phyloP scores from a whole-genome alignment of 306 rosid species.

The Sicyos baderoa region DNA sequence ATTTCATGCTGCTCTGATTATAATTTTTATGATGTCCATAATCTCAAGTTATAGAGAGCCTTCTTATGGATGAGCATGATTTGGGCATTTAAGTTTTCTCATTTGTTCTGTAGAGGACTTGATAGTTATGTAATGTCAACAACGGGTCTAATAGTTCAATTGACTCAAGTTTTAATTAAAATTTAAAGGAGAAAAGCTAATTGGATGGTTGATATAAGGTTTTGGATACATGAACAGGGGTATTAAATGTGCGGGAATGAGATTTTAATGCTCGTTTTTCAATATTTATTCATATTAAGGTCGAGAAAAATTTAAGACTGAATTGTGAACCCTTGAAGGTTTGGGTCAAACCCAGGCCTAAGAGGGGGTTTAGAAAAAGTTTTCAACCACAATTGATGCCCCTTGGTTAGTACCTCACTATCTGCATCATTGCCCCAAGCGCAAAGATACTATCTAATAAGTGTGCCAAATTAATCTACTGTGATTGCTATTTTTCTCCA shows the following conservation, averaged over 20 bases:
- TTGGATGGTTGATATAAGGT: background rate
- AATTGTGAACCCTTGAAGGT: too few species aligned
- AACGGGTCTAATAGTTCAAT: background rate
- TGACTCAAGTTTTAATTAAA: background rate
- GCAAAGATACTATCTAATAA: background rate
- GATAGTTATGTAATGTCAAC: background rate
- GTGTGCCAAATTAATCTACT: background rate
- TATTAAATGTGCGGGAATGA: background rate
- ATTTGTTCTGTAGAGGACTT: background rate
- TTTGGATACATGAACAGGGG: background rate
- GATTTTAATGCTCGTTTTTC: background rate
- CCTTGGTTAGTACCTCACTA: too few species aligned
- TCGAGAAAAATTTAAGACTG: too few species aligned
- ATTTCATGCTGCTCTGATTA: background rate
- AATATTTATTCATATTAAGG: background rate
- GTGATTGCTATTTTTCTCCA: background rate
- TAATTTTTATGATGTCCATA: background rate
- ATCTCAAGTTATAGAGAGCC: background rate
- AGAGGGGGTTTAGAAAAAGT: too few species aligned
- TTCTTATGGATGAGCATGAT: background rate
- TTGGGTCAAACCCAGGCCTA: too few species aligned
- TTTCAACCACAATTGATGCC: too few species aligned
- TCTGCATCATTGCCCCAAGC: too few species aligned
- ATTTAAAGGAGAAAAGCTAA: background rate
- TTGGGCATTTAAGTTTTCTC: background rate